These are phyloP conservation scores for Vanderwaltozyma polyspora DNA, from an alignment of 805 yeast species.

Conservation along the genomic window DNA sequence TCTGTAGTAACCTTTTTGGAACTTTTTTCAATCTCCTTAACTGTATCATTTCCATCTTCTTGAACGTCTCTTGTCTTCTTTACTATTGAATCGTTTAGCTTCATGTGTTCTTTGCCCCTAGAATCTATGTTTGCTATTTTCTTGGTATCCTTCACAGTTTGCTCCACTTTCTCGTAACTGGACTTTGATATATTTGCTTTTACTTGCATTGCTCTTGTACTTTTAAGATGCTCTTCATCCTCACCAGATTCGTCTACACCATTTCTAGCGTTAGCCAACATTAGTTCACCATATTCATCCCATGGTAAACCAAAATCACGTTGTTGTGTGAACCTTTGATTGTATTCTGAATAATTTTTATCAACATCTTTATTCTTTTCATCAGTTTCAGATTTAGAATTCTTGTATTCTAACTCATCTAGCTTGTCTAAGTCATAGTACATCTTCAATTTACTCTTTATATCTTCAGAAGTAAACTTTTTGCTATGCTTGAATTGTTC, in stretches of 20 bases:
- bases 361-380: neutral
- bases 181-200: no score
- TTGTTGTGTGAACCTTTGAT: constrained; percentile 2
- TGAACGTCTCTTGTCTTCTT: no score
- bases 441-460: constrained; percentile 45
- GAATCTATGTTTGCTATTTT: no score
- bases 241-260: constrained; percentile 4
- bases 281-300: constrained; percentile 35
- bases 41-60: no score
- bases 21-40: no score
- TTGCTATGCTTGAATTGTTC: constrained; percentile 13
- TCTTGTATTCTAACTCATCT: constrained; percentile 40
- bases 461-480: constrained; percentile 35
- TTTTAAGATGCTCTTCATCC: neutral
- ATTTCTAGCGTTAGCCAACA: constrained; percentile 28
- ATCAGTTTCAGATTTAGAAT: neutral
- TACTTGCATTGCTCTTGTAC: no score
- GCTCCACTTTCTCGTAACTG: no score
- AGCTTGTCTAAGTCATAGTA: constrained; percentile 48
- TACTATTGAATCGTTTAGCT: no score
- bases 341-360: neutral
- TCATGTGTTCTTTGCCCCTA: no score
- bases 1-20: no score
- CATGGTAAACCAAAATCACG: constrained; percentile 33
- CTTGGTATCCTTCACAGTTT: no score